phyloP scores from a whole-genome alignment of 768 basidiomycete genomes.

The Amanita pallidorosea region DNA sequence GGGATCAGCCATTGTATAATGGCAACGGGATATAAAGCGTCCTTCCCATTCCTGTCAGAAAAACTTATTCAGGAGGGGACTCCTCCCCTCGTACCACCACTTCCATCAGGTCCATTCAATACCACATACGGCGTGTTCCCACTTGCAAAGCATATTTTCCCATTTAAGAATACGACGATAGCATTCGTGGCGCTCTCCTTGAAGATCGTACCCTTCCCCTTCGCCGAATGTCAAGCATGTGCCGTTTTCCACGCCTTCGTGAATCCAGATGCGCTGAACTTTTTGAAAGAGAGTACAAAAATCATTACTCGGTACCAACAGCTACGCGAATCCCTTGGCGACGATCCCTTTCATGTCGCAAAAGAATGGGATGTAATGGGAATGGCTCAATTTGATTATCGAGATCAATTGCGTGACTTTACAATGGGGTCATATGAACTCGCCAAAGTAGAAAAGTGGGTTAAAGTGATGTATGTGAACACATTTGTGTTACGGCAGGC shows the following conservation, averaged over 20 bases:
- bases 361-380: constrained; percentile 47
- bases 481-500: constrained; percentile 36
- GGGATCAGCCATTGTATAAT: constrained; percentile 55
- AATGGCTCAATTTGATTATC: constrained; percentile 57
- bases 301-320: constrained; percentile 37
- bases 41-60: constrained; percentile 50
- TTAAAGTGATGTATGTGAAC: constrained; percentile 39
- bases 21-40: constrained; percentile 65
- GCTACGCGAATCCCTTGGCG: constrained; percentile 21
- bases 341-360: constrained; percentile 27
- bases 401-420: constrained; percentile 45
- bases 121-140: constrained; percentile 62
- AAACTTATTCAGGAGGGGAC: constrained; percentile 20
- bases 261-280: constrained; percentile 38
- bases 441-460: constrained; percentile 34
- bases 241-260: constrained; percentile 47
- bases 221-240: constrained; percentile 70
- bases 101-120: constrained; percentile 43
- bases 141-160: constrained; percentile 61
- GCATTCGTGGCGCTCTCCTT: constrained; percentile 57
- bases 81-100: constrained; percentile 35
- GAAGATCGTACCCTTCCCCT: constrained; percentile 60
- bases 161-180: constrained; percentile 37
- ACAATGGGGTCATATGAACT: constrained; percentile 20
- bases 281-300: constrained; percentile 32